phyloP scores from a whole-genome alignment of 1,139 yeast genomes.

The Yamadazyma epiphylla region DNA sequence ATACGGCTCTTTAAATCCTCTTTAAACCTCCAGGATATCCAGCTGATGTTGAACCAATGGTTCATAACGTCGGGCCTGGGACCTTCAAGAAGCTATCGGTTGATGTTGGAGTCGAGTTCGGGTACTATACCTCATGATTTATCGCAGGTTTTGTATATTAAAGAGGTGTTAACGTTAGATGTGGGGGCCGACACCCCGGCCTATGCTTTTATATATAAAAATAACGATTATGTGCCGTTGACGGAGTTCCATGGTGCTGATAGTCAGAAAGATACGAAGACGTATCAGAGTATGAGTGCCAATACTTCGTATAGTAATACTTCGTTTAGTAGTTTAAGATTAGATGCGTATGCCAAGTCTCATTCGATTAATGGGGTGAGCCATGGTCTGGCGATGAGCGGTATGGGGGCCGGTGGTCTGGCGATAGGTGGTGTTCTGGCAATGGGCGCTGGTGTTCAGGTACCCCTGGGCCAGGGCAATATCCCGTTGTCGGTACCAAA shows the following conservation, averaged over 20 bases:
- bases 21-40: conserved; percentile 15
- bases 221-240: conserved; percentile 20
- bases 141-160: conserved; percentile 28
- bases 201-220: conserved; percentile 24
- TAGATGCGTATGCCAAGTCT: too few relatives aligned
- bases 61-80: conserved; percentile 25
- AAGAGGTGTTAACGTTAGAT: conserved; percentile 16
- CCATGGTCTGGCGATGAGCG: too few relatives aligned
- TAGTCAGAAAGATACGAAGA: background rate
- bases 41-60: conserved; percentile 34
- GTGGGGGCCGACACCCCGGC: too few relatives aligned
- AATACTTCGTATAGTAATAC: background rate
- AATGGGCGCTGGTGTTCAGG: too few relatives aligned
- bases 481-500: too few relatives aligned
- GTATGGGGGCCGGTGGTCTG: too few relatives aligned
- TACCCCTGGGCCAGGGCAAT: too few relatives aligned
- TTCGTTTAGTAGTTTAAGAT: too few relatives aligned
- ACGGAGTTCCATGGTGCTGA: conserved; percentile 7
- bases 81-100: background rate
- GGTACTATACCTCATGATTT: conserved; percentile 26
- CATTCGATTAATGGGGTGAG: too few relatives aligned
- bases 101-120: conserved; percentile 2
- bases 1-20: conserved; percentile 25
- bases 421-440: too few relatives aligned
- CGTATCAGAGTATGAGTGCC: conserved; percentile 4